Evolutionary conservation across 225 moss, liverwort and hornwort genomes (phyloP), one percentile per base, ranked within the genome.

Genomic region (Neckera pumila): DNA sequence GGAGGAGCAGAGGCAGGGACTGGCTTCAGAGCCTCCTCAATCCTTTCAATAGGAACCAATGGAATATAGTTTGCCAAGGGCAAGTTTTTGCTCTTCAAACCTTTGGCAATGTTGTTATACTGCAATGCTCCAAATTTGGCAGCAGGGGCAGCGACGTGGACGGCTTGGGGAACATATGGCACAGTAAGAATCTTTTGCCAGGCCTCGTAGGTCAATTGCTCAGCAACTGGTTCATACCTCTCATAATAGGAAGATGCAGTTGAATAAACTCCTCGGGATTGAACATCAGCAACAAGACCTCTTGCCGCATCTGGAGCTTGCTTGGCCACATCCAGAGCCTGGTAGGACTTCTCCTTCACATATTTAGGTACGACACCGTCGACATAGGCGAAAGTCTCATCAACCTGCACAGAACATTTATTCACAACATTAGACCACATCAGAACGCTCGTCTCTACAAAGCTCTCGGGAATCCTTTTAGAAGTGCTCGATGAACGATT

Each of bases 201-300:
- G 53, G 92, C 95, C 76, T 60, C 87, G 86, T 77, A 94, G 47
- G 89, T 96, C 88, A 89, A 88, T 54, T 90, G 86, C 89, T 97
- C 96, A 61, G 96, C 97, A 61, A 95, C 88, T 57, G 98, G 98
- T 86, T 95, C 96, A 38, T 94, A 96, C 80, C 90, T 94, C 58
- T 93, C 89, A 53, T 95, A 96, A 79, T 90, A 95, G 19, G 91
- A 87, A 51, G 92, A 84, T 26, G 95, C 96, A n/a, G 97, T 96
- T 19, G 75, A 89, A 66, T 86, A 94, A 11, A 98, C 92, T 73
- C 97, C 98, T 83, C 89, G 92, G 54, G 95, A 91, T 87, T 96
- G 95, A 34, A 98, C 93, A 57, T 97, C 96, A 36, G 93, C 94
- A 51, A 94, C 95, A 67, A 97, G 87, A 31, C 91, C 90, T 89